Base-by-base conservation (phyloP, 352 stramenopile species). In the Phytopythium kandeliae region DNA sequence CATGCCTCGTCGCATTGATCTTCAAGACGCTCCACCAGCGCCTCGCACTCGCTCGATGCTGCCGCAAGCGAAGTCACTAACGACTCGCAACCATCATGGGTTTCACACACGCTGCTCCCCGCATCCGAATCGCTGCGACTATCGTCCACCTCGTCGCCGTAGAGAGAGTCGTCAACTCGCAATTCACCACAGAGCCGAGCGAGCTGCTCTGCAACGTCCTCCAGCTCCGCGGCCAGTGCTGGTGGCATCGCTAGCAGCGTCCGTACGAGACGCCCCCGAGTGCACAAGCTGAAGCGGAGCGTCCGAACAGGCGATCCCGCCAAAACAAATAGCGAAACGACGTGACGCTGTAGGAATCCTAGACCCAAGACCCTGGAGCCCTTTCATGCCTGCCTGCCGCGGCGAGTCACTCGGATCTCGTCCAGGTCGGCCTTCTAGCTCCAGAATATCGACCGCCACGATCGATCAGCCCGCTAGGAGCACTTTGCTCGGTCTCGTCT, bases 41-140 rank as follows among this genome's bases (percentile, higher is more conserved):
- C 34, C 17, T 42, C 33, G 17, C 47, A 53, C 47, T 53, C 47
- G 15, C 31, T 43, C 33, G 47, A 22, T 12, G 26, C 48, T 25
- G 26, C 37, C 12, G 67, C 57, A 21, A 79, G 52, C 24, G 48
- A 63, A 2, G 40, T 43, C 3, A 74, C 42, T 12, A 75, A 58
- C 16, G 38, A 50, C 5, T 57, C 41, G n/a, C 60, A 63, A 33
- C 63, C 54, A n/a, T 28, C 45, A 17, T 17, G 0, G 30, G 12
- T 17, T 3, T 31, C 40, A 4, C 1, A 3, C 22, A n/a, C 43
- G 1, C 26, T 11, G 15, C 35, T 25, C 16, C 30, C 42, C 24
- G n/a, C 26, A 19, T 40, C 45, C 45, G 30, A 2, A 6, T 46
- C 40, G 12, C 6, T 21, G 15, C 31, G 3, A 22, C 2, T n/a